Evolutionary conservation across 805 yeast species (phyloP), one percentile per base, ranked within the genome.

Genomic region (Candida hispaniensis): DNA sequence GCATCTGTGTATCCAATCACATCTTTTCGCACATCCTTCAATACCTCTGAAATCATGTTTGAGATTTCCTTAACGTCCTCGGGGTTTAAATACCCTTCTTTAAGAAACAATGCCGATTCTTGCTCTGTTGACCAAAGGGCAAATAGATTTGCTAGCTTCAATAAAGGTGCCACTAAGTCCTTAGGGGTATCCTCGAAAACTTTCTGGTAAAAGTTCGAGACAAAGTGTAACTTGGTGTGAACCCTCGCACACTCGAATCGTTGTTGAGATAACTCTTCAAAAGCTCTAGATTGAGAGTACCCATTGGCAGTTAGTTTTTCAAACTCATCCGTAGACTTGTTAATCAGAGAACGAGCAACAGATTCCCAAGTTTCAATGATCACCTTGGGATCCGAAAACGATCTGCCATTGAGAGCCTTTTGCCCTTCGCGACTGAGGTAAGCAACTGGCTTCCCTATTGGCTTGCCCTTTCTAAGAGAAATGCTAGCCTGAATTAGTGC

Each of bases 1-100:
- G 93, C 69, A 57, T 85, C 96, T 3, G 93, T 79, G 48, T 80
- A 64, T 1, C 79, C 78, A 55, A 82, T 72, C 34, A 78, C 79
- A 47, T 77, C 73, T 18, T 72, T 69, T 55, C 94, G 65, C 23
- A 78, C 52, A 17, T 59, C 60, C 16, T 61, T 55, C 44, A 77
- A 59, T 42, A 74, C 52, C 30, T 52, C 53, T 23, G 65, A 64
- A 34, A 70, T 62, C 39, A 63, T 57, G 5, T 50, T 54, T 26
- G 67, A 64, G 24, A 66, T 45, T 5, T 49, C 45, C 30, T 65
- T 64, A 28, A 72, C 58, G 28, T 64, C 64, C 4, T 60, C 60
- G 6, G 78, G 58, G 6, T 70, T 58, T 20, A 78, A 59, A 33
- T 75, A 66, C 18, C 68, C 67, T 49, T 67, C 69, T 44, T 76